Evolutionary conservation across 768 basidiomycete species (phyloP).

Genomic region (Coprinellus micaceus): DNA sequence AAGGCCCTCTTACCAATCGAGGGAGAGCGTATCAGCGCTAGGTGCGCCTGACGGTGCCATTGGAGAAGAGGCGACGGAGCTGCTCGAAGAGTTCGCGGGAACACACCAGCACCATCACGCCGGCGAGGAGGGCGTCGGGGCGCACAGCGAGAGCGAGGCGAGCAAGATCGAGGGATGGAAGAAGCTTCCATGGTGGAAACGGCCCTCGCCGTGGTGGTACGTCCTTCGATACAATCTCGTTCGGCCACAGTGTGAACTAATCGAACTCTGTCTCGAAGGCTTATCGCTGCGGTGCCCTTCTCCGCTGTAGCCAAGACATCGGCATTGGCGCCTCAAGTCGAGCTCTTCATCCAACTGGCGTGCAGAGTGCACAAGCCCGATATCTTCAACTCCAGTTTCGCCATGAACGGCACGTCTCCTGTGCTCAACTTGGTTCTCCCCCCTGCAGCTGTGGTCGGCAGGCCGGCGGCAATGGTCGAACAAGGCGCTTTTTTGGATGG

Average conservation of each 20-base stretch:
- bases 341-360: slow-evolving; percentile 69
- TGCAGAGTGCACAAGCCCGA: slow-evolving; percentile 67
- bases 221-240: slow-evolving; percentile 16
- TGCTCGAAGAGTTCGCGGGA: slow-evolving; percentile 44
- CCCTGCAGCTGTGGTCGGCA: not conserved
- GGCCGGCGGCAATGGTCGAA: not conserved
- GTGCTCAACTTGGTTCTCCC: not conserved
- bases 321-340: slow-evolving; percentile 66
- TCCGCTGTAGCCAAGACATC: slow-evolving; percentile 51
- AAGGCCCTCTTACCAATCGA: not conserved
- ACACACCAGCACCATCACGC: slow-evolving; percentile 29
- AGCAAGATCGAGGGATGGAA: slow-evolving; percentile 21
- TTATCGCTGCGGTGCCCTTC: slow-evolving; percentile 52
- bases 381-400: slow-evolving; percentile 28
- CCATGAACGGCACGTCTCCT: not conserved
- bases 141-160: slow-evolving; percentile 26
- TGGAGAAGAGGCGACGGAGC: slow-evolving; percentile 43
- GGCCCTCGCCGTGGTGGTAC: slow-evolving; percentile 72
- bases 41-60: slow-evolving; percentile 44
- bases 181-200: slow-evolving; percentile 68
- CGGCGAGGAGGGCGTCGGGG: slow-evolving; percentile 1
- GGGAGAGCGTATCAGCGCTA: slow-evolving; percentile 27
- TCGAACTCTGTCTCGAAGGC: slow-evolving; percentile 39
- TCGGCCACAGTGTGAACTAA: not conserved
- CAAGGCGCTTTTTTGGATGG: too few species aligned